Base-by-base conservation (phyloP, 2,329 filamentous ascomycete species). In the Aspergillus floridensis region DNA sequence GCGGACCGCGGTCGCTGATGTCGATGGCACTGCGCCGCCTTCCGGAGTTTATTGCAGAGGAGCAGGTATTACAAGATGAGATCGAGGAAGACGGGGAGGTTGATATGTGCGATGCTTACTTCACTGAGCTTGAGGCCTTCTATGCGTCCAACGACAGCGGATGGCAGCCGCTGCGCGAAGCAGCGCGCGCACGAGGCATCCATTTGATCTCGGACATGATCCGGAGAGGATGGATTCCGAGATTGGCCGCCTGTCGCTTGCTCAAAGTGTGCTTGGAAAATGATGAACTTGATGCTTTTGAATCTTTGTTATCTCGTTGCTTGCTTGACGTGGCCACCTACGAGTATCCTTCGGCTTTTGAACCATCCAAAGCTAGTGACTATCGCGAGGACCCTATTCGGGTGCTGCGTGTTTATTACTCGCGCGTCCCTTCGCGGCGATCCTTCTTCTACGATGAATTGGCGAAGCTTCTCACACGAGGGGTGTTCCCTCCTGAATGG, bases 91-190 rank as follows among this genome's bases (percentile, higher is more conserved):
- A 74, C 44, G 65, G 66, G 4, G 72, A 74, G 19, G 67, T 72
- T 44, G 70, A 79, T 63, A 76, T 77, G 72, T 76, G 73, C 32
- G 71, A 76, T 67, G 70, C 69, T 53, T 76, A 78, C 58, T 77
- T 77, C 60, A 77, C 75, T 6, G 75, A 79, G 58, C 59, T 79
- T 53, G 76, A 79, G 59, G 63, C 68, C 31, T 70, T 71, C 52
- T 79, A 77, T 65, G 71, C 74, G 2, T 69, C 71, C 12, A 60
- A 64, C 49, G 68, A 69, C 24, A 61, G 61, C 59, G 76, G 76
- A 21, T 79, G 76, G 76, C 70, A 65, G 53, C 76, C 76, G 46
- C 67, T 79, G 16, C 76, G 74, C 24, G 72, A 76, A 60, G 74
- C 75, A 55, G 75, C 76, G 31, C 75, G 76, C 22, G 69, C 74